Conservation (phyloP, 805 yeast genomes). For the Groenewaldozyma tartarivorans region DNA sequence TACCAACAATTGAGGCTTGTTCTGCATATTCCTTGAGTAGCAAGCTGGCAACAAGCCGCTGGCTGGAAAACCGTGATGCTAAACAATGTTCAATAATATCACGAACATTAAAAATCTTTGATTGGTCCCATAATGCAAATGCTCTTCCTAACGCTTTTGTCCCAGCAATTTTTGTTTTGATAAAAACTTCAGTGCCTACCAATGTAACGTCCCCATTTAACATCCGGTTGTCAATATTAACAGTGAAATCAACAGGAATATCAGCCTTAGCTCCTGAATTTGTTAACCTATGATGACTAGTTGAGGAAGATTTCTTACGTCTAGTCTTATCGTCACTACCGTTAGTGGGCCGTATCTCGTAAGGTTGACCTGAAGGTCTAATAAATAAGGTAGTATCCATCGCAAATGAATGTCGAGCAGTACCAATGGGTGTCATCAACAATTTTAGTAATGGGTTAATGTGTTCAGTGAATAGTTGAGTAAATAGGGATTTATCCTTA, state of each 20-base stretch:
- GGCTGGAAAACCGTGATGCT: constrained; percentile 64
- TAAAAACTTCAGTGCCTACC: constrained; percentile 64
- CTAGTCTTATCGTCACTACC: constrained; percentile 15
- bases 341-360: constrained; percentile 18
- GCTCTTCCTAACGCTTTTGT: constrained; percentile 64
- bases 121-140: constrained; percentile 17
- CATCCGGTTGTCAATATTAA: constrained; percentile 90
- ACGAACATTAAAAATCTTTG: constrained; percentile 10
- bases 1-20: constrained; percentile 3
- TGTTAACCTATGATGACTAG: not conserved
- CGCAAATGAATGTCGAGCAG: constrained; percentile 75
- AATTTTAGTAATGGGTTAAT: constrained; percentile 52
- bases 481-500: constrained; percentile 31
- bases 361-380: constrained; percentile 63
- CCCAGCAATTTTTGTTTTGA: constrained; percentile 66
- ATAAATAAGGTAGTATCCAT: constrained; percentile 71
- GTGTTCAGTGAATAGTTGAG: constrained; percentile 46
- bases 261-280: constrained; percentile 1
- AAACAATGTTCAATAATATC: constrained; percentile 30
- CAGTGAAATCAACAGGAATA: constrained; percentile 24
- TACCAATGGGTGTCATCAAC: constrained; percentile 89
- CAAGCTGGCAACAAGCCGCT: constrained; percentile 61
- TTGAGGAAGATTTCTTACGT: constrained; percentile 3
- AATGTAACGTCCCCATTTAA: constrained; percentile 83
- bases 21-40: constrained; percentile 54